Base-by-base conservation (phyloP, 805 yeast genomes). In the Citeromyces matritensis region DNA sequence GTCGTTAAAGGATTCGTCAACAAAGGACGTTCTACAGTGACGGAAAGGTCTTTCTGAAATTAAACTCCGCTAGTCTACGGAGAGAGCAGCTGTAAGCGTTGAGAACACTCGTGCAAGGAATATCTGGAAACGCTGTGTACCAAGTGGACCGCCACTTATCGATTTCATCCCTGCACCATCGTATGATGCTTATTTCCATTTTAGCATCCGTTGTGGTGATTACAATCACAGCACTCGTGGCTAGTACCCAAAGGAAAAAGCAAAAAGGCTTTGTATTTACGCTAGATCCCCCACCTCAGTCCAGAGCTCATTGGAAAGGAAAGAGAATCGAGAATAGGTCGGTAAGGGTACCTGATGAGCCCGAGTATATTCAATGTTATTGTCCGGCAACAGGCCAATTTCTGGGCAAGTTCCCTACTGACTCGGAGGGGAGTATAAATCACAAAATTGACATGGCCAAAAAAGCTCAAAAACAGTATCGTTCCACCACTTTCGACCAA, bases 351-450 rank as follows among this genome's bases (percentile, higher is more conserved):
- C 64, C 66, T 2, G 67, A 65, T 15, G 85, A 79, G 33, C 81
- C 88, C 2, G 62, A 58, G 13, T 60, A 54, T 39, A 81, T 88
- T 38, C 86, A 83, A 46, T 72, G 86, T 37, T 79, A 82, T 50
- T 88, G 98, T 55, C 98, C 98, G 3, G 95, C 97, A 0, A 91
- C 97, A 0, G 93, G 95, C 23, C 95, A 84, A 53, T 74, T 59
- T 38, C 59, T 88, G 40, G 97, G 95, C 1, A 63, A 73, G 14
- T 76, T 74, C 42, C 57, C 63, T 30, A 73, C 83, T 2, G 69
- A 73, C 35, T 55, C 77, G n/a, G 61, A 59, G 30, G 65, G 63
- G 3, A 91, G 84, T 29, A 80, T 91, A 51, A 88, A 88, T 48
- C 41, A 44, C 5, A 64, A 73, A 34, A 71, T 91, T 12, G 40